These are phyloP conservation scores for Ambispora gerdemannii DNA, from an alignment of 192 early-diverging fungal genomes.

Conservation along the genomic window DNA sequence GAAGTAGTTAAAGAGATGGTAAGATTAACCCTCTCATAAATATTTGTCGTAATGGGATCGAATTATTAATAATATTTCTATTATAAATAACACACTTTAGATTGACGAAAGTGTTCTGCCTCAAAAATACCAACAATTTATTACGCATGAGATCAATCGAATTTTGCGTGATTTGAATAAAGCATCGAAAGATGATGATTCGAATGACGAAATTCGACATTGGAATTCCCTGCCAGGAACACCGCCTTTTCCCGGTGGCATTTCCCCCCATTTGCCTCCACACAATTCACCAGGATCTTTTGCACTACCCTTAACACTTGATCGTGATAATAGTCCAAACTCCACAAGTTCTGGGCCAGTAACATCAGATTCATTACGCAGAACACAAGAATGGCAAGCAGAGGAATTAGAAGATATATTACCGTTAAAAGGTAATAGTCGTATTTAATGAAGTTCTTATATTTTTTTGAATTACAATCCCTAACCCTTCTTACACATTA, in stretches of 20 bases:
- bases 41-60: background rate
- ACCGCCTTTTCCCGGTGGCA: background rate
- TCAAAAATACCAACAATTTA: slow-evolving; percentile 68
- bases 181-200: slow-evolving; percentile 48
- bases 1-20: slow-evolving; percentile 81
- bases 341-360: background rate
- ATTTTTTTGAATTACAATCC: too few species aligned
- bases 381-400: too few species aligned
- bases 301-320: background rate
- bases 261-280: background rate
- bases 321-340: slow-evolving; percentile 6
- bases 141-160: slow-evolving; percentile 79
- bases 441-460: too few species aligned
- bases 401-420: too few species aligned
- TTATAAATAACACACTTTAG: slow-evolving; percentile 34
- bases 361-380: background rate
- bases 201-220: slow-evolving; percentile 54
- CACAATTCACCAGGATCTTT: background rate
- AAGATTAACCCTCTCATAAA: slow-evolving; percentile 17
- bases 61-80: background rate
- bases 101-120: slow-evolving; percentile 78
- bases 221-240: background rate
- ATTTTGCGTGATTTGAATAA: slow-evolving; percentile 73
- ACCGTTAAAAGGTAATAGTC: too few species aligned
- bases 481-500: too few species aligned